Evolutionary conservation across 2,329 filamentous ascomycete genomes (phyloP).

Genomic region (Fusarium sp.): DNA sequence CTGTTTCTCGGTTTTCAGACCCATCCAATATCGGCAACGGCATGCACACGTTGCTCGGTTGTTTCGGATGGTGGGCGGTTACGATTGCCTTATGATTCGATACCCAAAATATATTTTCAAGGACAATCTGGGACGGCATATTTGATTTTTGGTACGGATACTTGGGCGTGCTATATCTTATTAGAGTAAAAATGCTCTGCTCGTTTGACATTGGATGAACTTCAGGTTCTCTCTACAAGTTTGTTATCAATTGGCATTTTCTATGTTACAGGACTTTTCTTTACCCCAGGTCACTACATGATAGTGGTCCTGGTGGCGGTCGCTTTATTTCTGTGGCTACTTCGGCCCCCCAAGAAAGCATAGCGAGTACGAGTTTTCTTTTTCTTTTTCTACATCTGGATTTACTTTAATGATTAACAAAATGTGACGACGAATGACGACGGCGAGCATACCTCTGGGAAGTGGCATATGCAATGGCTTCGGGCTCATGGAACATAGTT

Average conservation of each 20-base stretch:
- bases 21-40: slow-evolving; percentile 10
- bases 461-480: slow-evolving; percentile 1
- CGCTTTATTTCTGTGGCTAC: not conserved
- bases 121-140: slow-evolving; percentile 23
- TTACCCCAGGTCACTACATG: not conserved
- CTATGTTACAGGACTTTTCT: not conserved
- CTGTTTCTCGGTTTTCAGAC: slow-evolving; percentile 19
- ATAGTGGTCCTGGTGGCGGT: not conserved
- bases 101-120: slow-evolving; percentile 37
- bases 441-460: slow-evolving; percentile 7
- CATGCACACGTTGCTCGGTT: slow-evolving; percentile 24
- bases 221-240: not conserved
- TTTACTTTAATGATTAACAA: slow-evolving; percentile 32
- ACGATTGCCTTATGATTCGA: slow-evolving; percentile 29
- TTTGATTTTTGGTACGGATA: slow-evolving; percentile 25
- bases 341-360: not conserved
- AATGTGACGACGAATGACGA: slow-evolving; percentile 31
- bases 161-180: slow-evolving; percentile 11
- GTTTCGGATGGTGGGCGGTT: slow-evolving; percentile 18
- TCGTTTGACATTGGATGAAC: slow-evolving; percentile 3
- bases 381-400: not conserved
- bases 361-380: not conserved
- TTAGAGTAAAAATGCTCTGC: slow-evolving; percentile 5
- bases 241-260: slow-evolving; percentile 4
- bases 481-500: not conserved